These are phyloP conservation scores for Berberis vulgaris DNA, from an alignment of 164 flowering plant genomes.

Conservation along the genomic window DNA sequence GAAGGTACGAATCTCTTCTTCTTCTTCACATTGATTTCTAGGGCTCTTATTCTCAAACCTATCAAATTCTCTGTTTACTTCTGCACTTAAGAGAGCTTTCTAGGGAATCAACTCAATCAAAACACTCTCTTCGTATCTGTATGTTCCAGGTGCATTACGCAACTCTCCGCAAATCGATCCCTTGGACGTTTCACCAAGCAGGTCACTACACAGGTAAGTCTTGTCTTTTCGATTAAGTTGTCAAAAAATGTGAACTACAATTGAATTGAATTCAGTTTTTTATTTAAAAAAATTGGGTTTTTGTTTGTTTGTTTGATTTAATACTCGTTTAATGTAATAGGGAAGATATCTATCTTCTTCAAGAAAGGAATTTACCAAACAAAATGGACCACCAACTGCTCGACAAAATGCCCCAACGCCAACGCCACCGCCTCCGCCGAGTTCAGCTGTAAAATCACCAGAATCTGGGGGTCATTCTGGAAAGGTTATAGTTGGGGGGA, in stretches of 20 bases:
- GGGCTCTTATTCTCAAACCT: neutral
- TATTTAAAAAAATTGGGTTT: too few species aligned
- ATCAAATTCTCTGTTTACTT: neutral
- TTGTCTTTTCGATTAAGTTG: too few species aligned
- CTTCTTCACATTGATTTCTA: neutral
- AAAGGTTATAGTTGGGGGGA: constrained; percentile 42
- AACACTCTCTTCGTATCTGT: neutral
- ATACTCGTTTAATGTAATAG: too few species aligned
- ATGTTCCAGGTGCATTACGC: constrained; percentile 33
- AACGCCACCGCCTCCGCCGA: constrained; percentile 13
- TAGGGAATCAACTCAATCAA: too few species aligned
- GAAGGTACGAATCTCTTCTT: constrained; percentile 9
- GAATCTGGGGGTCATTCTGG: constrained; percentile 10
- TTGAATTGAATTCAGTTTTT: too few species aligned
- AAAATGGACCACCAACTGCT: too few species aligned
- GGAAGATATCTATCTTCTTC: too few species aligned
- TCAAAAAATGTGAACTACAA: too few species aligned
- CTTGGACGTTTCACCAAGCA: constrained; percentile 26
- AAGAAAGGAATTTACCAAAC: too few species aligned
- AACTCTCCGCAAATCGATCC: constrained; percentile 24
- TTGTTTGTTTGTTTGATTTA: too few species aligned
- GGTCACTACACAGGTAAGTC: constrained; percentile 31
- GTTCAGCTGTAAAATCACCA: constrained; percentile 8
- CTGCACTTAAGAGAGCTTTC: neutral
- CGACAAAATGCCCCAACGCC: too few species aligned